A percentile compares a stretch with the other conserved stretches of the same genome.
Evolutionary conservation across 2,329 filamentous ascomycete genomes (phyloP).

Genomic region (Cryphonectria radicalis): DNA sequence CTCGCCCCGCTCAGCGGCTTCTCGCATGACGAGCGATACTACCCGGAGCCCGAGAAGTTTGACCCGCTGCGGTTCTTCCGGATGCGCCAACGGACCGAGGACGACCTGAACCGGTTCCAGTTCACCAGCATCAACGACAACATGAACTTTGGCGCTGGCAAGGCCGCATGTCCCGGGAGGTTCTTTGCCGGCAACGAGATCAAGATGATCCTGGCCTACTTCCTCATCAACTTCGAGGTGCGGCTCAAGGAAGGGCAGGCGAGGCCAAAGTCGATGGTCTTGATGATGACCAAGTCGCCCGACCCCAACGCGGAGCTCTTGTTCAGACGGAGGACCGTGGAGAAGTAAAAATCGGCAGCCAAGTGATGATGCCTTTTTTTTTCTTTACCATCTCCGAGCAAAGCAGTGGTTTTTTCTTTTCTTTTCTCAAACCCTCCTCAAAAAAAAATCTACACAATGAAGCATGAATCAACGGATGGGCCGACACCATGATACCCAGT

Average conservation of each 20-base stretch:
- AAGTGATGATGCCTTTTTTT: neutral
- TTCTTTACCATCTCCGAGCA: neutral
- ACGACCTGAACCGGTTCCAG: constrained; percentile 46
- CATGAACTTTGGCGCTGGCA: constrained; percentile 53
- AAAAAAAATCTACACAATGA: neutral
- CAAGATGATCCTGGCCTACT: constrained; percentile 48
- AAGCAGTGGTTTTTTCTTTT: neutral
- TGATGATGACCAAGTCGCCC: constrained; percentile 47
- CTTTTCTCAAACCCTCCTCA: too few relatives aligned
- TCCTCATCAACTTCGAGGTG: constrained; percentile 50
- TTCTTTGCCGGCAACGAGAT: constrained; percentile 53
- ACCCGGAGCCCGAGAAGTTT: constrained; percentile 47
- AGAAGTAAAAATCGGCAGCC: constrained; percentile 12
- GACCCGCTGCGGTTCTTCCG: constrained; percentile 56
- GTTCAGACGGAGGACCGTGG: constrained; percentile 42
- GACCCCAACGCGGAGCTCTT: constrained; percentile 47
- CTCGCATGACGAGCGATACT: constrained; percentile 46
- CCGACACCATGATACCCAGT: constrained; percentile 17
- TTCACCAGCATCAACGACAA: constrained; percentile 49
- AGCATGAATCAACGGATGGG: neutral
- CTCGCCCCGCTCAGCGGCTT: constrained; percentile 48
- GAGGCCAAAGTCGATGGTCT: constrained; percentile 45
- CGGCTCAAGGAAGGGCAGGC: constrained; percentile 43
- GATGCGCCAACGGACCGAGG: constrained; percentile 44
- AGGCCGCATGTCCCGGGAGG: constrained; percentile 53